A percentile compares a stretch with the other conserved stretches of the same genome.
These are phyloP conservation scores for Phialophora macrospora DNA, from an alignment of 2,329 filamentous ascomycete genomes.

Conservation along the genomic window DNA sequence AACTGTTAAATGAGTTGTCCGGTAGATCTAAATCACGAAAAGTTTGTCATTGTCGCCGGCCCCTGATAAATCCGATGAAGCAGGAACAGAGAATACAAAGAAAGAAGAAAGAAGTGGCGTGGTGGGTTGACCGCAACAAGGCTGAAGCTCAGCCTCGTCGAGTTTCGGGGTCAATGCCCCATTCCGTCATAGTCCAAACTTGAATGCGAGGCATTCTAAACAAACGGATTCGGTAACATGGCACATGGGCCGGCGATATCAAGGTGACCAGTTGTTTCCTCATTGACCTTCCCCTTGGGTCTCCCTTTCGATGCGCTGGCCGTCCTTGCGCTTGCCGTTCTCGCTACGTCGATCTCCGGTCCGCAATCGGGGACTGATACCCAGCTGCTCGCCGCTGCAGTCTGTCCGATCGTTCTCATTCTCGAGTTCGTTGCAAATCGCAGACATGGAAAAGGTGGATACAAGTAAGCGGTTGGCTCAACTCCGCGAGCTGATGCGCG, in stretches of 20 bases:
- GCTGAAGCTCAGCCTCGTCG: slow-evolving; percentile 1
- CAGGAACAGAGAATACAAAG: neutral
- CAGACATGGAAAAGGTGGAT: slow-evolving; percentile 77
- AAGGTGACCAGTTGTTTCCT: slow-evolving; percentile 11
- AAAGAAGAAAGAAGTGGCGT: neutral
- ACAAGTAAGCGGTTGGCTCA: slow-evolving; percentile 75
- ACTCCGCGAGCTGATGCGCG: slow-evolving; percentile 84
- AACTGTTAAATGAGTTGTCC: neutral
- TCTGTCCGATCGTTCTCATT: slow-evolving; percentile 48
- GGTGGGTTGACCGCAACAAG: neutral
- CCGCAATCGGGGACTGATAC: neutral
- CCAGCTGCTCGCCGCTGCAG: slow-evolving; percentile 29
- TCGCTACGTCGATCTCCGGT: slow-evolving; percentile 30
- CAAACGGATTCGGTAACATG: slow-evolving; percentile 4
- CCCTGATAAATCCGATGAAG: neutral
- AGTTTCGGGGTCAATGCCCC: neutral
- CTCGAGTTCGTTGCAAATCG: slow-evolving; percentile 44
- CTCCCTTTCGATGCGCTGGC: slow-evolving; percentile 35
- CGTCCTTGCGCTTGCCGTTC: slow-evolving; percentile 32
- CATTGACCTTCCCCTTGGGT: neutral
- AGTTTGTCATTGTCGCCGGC: neutral
- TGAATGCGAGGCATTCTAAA: neutral
- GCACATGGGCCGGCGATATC: slow-evolving; percentile 2
- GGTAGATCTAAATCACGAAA: neutral
- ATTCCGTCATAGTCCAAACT: neutral